A percentile compares a stretch with the other conserved stretches of the same genome.
These are phyloP conservation scores for Candida sanyaensis DNA, from an alignment of 1,139 yeast genomes.

Conservation along the genomic window DNA sequence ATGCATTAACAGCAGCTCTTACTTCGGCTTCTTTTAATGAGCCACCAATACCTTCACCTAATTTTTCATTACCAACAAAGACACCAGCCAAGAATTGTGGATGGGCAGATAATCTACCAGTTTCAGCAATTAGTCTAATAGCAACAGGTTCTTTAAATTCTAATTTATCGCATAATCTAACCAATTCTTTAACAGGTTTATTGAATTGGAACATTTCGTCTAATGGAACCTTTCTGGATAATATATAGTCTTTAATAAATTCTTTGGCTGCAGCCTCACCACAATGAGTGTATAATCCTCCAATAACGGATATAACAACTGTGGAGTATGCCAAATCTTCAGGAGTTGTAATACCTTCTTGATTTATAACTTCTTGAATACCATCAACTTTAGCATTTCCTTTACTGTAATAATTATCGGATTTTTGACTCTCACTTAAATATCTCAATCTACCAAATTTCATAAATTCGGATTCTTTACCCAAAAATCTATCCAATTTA, in stretches of 20 bases:
- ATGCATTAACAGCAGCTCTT: conserved; percentile 87
- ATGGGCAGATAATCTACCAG: conserved; percentile 83
- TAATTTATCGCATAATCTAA: conserved; percentile 76
- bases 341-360: conserved; percentile 15
- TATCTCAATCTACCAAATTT: conserved; percentile 68
- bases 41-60: conserved; percentile 97
- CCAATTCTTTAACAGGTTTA: conserved; percentile 84
- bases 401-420: conserved; percentile 21
- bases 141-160: conserved; percentile 72
- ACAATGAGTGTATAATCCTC: conserved; percentile 66
- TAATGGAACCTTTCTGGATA: conserved; percentile 77
- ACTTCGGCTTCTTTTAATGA: conserved; percentile 89
- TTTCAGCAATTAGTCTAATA: conserved; percentile 83
- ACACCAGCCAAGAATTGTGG: conserved; percentile 93
- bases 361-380: conserved; percentile 32
- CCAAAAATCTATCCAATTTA: conserved; percentile 65
- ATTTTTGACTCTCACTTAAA: conserved; percentile 30
- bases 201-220: conserved; percentile 74
- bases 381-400: conserved; percentile 44
- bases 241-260: conserved; percentile 71
- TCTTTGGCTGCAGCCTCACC: conserved; percentile 63
- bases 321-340: conserved; percentile 50
- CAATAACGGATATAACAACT: conserved; percentile 71
- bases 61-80: conserved; percentile 75
- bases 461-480: conserved; percentile 66